A percentile compares a stretch with the other conserved stretches of the same genome.
Conservation (phyloP, 2,329 filamentous ascomycete genomes). For the Magnaporthiopsis poae region DNA sequence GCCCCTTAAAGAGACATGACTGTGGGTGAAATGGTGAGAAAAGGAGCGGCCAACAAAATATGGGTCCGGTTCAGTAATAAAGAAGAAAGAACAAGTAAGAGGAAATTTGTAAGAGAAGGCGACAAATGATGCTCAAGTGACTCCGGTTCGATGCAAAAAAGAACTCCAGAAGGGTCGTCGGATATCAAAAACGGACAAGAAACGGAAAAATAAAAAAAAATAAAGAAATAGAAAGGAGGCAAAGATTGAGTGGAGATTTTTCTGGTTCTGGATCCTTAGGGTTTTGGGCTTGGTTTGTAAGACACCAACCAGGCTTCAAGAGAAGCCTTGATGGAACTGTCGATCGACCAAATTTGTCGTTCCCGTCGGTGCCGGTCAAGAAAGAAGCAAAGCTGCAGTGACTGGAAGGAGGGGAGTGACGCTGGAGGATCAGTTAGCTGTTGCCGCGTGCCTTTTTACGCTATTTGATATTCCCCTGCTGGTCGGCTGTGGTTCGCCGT, state of each 20-base stretch:
- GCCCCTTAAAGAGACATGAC: neutral
- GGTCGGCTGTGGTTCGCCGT: neutral
- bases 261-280: slow-evolving; percentile 4
- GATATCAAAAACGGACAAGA: neutral
- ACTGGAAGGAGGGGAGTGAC: neutral
- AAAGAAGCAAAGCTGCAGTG: neutral
- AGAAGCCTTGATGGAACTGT: slow-evolving; percentile 9
- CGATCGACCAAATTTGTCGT: slow-evolving; percentile 2
- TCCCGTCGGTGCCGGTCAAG: neutral
- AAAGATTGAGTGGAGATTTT: slow-evolving; percentile 24
- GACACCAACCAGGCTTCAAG: slow-evolving; percentile 1
- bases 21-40: neutral
- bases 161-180: neutral
- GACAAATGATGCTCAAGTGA: neutral
- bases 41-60: neutral
- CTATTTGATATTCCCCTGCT: neutral
- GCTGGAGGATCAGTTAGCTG: neutral
- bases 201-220: neutral
- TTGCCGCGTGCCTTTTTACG: neutral
- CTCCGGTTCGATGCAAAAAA: neutral
- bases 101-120: neutral
- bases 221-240: slow-evolving; percentile 11
- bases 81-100: neutral
- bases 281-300: slow-evolving; percentile 9
- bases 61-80: neutral